A percentile compares a stretch with the other conserved stretches of the same genome.
Conservation (phyloP, 2,329 filamentous ascomycete species). For the Trichoderma koningii region DNA sequence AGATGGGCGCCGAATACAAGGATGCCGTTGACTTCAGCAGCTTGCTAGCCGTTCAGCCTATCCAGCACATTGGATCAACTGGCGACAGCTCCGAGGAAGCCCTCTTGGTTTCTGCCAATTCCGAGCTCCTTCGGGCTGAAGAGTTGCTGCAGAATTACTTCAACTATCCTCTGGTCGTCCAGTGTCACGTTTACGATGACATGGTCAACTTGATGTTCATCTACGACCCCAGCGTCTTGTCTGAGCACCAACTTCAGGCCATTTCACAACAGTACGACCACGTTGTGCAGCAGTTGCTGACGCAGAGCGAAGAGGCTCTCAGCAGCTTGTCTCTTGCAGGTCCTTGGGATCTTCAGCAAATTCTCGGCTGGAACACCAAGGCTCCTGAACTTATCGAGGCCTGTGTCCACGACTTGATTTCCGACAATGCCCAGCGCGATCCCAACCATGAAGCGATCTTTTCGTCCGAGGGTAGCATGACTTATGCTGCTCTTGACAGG, state of each 20-base stretch:
- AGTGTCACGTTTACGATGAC: background rate
- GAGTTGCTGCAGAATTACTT: constrained; percentile 16
- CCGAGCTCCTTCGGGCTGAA: background rate
- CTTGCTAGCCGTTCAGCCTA: constrained; percentile 11
- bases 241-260: constrained; percentile 6
- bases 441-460: background rate
- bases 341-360: background rate
- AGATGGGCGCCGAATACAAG: background rate
- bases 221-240: background rate
- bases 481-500: constrained; percentile 3
- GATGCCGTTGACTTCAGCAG: constrained; percentile 6
- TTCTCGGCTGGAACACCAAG: background rate
- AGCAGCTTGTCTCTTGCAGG: too few relatives aligned
- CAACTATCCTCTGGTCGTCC: constrained; percentile 18
- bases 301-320: too few relatives aligned
- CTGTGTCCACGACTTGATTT: background rate
- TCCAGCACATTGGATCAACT: background rate
- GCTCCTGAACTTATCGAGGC: background rate
- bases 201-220: background rate
- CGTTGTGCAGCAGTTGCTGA: constrained; percentile 8
- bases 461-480: background rate
- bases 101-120: background rate
- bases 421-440: constrained; percentile 40
- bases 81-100: background rate
- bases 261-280: constrained; percentile 8